These are phyloP conservation scores for Spatholobus suberectus DNA, from an alignment of 306 rosid genomes.

Conservation along the genomic window DNA sequence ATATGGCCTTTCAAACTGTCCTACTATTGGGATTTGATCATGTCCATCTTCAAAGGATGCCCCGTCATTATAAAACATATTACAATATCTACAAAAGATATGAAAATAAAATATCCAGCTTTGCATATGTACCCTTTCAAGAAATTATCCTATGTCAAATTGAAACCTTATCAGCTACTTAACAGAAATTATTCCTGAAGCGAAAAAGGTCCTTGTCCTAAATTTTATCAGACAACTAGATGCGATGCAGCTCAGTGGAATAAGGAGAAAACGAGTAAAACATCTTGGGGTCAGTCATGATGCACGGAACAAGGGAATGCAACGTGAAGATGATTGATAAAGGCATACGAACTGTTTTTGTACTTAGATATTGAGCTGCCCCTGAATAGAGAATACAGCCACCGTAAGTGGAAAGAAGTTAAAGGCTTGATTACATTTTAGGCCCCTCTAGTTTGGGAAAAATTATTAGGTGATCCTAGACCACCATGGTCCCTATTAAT, in stretches of 20 bases:
- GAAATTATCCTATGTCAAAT: background rate
- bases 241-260: background rate
- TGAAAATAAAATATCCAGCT: background rate
- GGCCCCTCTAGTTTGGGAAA: too few species aligned
- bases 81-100: background rate
- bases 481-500: too few species aligned
- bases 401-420: background rate
- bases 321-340: background rate
- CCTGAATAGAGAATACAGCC: background rate
- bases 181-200: background rate
- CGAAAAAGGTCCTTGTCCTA: background rate
- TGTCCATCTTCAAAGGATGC: background rate
- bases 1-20: background rate
- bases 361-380: background rate
- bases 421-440: background rate
- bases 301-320: conserved; percentile 9
- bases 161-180: background rate
- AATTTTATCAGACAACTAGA: background rate
- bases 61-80: background rate
- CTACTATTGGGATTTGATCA: background rate
- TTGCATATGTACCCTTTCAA: background rate
- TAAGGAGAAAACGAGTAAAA: background rate
- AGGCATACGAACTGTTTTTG: background rate
- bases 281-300: background rate
- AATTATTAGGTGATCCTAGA: too few species aligned